Conservation (phyloP, 2,329 filamentous ascomycete genomes). For the Lasiodiplodia gonubiensis region DNA sequence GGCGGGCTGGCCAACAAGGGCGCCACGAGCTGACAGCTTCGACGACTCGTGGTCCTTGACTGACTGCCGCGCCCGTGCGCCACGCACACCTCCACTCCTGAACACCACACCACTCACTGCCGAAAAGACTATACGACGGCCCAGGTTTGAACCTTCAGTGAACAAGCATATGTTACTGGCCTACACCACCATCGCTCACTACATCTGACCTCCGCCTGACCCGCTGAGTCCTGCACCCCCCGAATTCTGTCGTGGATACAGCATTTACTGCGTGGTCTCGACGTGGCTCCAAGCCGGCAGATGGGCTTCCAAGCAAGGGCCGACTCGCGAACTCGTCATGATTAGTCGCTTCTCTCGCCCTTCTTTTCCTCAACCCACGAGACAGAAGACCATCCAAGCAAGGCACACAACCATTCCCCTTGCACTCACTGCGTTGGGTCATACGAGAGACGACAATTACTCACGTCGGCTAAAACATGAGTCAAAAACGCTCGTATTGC, state of each 20-base stretch:
- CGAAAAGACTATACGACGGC: constrained; percentile 10
- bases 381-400: background rate
- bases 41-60: background rate
- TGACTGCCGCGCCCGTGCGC: background rate
- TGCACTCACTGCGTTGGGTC: background rate
- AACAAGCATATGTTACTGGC: constrained; percentile 42
- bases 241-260: too few species aligned
- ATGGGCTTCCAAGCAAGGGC: background rate
- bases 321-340: too few species aligned
- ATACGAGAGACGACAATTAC: background rate
- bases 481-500: background rate
- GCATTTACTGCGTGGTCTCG: background rate
- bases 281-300: background rate
- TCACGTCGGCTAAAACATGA: background rate
- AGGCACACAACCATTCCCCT: background rate
- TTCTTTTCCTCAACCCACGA: background rate
- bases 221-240: too few species aligned
- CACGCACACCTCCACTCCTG: background rate
- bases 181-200: constrained; percentile 45
- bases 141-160: constrained; percentile 23
- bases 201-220: too few species aligned
- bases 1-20: background rate
- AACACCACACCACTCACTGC: background rate
- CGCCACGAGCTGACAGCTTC: constrained; percentile 8
- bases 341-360: background rate